Evolutionary conservation across 176 grass and related monocot species (phyloP).

Genomic region (Oryza coarctata): DNA sequence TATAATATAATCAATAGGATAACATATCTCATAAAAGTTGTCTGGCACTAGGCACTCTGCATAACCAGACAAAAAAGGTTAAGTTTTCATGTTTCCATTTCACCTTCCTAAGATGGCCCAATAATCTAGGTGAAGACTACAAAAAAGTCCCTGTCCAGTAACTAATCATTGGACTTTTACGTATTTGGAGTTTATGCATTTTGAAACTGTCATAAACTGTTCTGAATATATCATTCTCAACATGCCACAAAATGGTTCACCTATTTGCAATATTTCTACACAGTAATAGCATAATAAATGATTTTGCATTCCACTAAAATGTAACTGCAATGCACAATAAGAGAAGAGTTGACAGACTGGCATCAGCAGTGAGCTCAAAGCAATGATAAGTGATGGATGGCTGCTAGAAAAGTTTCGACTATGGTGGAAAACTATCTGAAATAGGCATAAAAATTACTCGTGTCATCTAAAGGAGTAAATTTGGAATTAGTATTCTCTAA

Average conservation of each 20-base stretch:
- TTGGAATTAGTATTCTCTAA: neutral
- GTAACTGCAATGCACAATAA: neutral
- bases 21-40: conserved; percentile 14
- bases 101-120: conserved; percentile 15
- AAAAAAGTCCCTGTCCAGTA: neutral
- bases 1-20: conserved; percentile 20
- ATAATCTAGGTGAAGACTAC: neutral
- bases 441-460: neutral
- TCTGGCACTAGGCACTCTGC: conserved; percentile 18
- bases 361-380: neutral
- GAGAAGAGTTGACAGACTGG: neutral
- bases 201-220: neutral
- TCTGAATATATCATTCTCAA: conserved; percentile 2
- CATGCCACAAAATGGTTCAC: neutral
- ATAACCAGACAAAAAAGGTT: neutral
- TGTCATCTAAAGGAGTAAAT: neutral
- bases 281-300: neutral
- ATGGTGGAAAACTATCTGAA: conserved; percentile 2
- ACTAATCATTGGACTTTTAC: neutral
- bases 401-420: neutral
- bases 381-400: neutral
- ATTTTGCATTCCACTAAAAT: neutral
- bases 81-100: neutral
- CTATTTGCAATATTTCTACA: neutral
- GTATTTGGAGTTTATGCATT: neutral